phyloP scores from a whole-genome alignment of 2,329 filamentous ascomycete genomes.

The Trichoderma sp. region DNA sequence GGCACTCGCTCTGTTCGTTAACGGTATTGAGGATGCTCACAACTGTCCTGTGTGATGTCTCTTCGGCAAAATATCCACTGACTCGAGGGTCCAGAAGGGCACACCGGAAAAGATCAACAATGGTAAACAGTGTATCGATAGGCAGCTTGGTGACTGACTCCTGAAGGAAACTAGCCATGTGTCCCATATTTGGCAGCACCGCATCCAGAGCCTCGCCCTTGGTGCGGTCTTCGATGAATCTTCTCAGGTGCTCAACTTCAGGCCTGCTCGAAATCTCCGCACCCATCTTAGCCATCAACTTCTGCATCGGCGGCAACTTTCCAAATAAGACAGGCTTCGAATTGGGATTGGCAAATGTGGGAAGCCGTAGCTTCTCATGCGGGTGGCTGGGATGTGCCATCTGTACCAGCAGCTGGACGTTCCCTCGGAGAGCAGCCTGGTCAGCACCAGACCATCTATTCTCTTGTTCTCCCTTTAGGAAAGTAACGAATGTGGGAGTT shows the following conservation, averaged over 20 bases:
- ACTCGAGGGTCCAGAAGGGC: slow-evolving; percentile 75
- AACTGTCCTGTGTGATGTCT: slow-evolving; percentile 63
- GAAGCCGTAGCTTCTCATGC: slow-evolving; percentile 69
- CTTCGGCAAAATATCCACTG: slow-evolving; percentile 79
- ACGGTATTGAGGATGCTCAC: slow-evolving; percentile 60
- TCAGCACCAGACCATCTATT: slow-evolving; percentile 81
- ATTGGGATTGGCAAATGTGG: slow-evolving; percentile 63
- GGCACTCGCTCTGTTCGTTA: slow-evolving; percentile 56
- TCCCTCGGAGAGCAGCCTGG: slow-evolving; percentile 63
- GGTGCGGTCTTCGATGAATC: slow-evolving; percentile 67
- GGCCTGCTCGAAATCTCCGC: slow-evolving; percentile 51
- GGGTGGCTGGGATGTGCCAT: slow-evolving; percentile 75
- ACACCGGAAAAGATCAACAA: slow-evolving; percentile 81
- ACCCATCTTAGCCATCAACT: slow-evolving; percentile 77
- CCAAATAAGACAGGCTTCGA: slow-evolving; percentile 68
- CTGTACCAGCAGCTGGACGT: slow-evolving; percentile 70
- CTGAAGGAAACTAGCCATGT: slow-evolving; percentile 62
- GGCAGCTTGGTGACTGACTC: slow-evolving; percentile 56
- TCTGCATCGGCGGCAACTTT: slow-evolving; percentile 79
- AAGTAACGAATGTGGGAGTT: slow-evolving; percentile 88
- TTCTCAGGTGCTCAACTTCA: slow-evolving; percentile 61
- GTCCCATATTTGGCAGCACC: slow-evolving; percentile 66
- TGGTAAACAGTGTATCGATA: slow-evolving; percentile 67
- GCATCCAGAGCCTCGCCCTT: slow-evolving; percentile 61
- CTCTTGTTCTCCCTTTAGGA: slow-evolving; percentile 70